phyloP scores from a whole-genome alignment of 73 alveolate species.

The Tetrahymena elliotti region DNA sequence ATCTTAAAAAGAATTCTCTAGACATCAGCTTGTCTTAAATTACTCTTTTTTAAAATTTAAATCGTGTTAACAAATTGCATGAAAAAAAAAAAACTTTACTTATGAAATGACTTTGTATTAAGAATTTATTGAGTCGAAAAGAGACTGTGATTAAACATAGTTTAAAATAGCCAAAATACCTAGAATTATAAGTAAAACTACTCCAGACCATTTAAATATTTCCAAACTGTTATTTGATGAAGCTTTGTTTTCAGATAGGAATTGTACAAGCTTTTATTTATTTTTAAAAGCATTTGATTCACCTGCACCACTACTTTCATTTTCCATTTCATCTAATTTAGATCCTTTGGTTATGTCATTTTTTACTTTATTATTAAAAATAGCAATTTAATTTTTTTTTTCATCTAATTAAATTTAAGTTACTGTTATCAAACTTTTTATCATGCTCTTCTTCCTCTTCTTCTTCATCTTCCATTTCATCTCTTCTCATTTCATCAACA shows the following conservation, averaged over 20 bases:
- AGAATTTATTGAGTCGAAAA: conserved; percentile 6
- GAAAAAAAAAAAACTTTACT: background rate
- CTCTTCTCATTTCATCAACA: conserved; percentile 33
- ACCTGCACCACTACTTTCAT: conserved; percentile 16
- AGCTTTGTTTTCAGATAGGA: conserved; percentile 9
- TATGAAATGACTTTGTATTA: conserved; percentile 3
- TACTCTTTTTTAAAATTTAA: background rate
- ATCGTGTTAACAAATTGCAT: background rate
- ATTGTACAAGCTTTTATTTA: conserved; percentile 13
- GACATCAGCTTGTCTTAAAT: conserved; percentile 17
- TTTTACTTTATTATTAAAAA: background rate
- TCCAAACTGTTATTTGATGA: conserved; percentile 16
- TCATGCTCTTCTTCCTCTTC: conserved; percentile 23
- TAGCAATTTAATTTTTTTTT: background rate
- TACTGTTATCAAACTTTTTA: background rate
- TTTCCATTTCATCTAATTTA: conserved; percentile 10
- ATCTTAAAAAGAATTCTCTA: conserved; percentile 13
- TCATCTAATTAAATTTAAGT: background rate
- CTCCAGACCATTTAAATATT: conserved; percentile 38
- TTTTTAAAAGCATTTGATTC: conserved; percentile 35
- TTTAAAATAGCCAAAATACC: conserved; percentile 20
- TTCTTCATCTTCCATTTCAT: conserved; percentile 24
- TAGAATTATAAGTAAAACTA: background rate
- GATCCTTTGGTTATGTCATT: background rate
- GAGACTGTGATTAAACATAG: conserved; percentile 8